Base-by-base conservation (phyloP, 768 basidiomycete genomes). In the Cyclocybe aegerita region DNA sequence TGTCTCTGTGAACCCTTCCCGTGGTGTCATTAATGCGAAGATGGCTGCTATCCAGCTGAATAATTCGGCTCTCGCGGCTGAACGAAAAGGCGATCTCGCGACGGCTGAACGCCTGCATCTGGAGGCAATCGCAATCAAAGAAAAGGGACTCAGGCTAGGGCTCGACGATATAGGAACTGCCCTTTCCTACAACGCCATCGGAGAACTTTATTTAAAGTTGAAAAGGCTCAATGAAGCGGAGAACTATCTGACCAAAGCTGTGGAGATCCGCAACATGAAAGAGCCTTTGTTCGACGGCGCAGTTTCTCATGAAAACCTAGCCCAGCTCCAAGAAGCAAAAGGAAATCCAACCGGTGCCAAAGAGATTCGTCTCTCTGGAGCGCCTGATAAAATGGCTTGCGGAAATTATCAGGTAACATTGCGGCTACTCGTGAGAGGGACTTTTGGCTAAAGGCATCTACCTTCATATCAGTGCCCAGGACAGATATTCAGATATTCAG, bases 271-370 rank as follows among this genome's bases (percentile, higher is more conserved):
- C n/a, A 57, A 57, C 43, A 32, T 30, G 3, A 35, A 23, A 30
- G 62, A 63, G 2, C 49, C 59, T 14, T 46, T 58, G 11, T 61
- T 67, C 23, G 72, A 74, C 52, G 65, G 63, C 2, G 71, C 70
- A 4, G 67, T 65, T 4, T 66, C 70, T 36, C 55, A 70, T 12
- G 72, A 75, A 51, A 73, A 71, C 48, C 59, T 73, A 10, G 74
- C 63, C 1, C 56, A 63, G 41, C 56, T 73, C 11, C 64, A 67
- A 31, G 75, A 75, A 54, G 59, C 63, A 34, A 57, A 58, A 39
- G 72, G 68, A 7, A 52, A 70, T 37, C 67, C 55, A 11, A 14
- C 44, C 11, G 60, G 59, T 23, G 71, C 71, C 1, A 68, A 61
- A 37, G 56, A 59, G 9, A 65, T 65, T 14, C 50, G 50, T 15